phyloP scores from a whole-genome alignment of 371 early-diverging fungal species.

The Nematocida ausubeli region DNA sequence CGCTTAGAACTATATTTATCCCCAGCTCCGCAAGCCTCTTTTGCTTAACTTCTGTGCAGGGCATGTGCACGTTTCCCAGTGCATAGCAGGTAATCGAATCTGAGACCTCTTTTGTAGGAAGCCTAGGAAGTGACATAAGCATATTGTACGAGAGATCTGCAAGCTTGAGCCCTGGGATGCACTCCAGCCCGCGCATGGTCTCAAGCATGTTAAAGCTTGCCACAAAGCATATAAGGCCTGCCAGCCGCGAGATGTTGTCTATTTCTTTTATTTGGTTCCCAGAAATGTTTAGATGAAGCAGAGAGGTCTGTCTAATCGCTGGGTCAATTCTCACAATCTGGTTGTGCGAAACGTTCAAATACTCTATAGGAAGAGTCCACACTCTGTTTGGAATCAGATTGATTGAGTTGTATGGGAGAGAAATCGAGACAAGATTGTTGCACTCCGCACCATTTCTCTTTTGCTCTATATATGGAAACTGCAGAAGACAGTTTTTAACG shows the following conservation, averaged over 20 bases:
- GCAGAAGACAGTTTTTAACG: constrained; percentile 29
- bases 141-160: constrained; percentile 43
- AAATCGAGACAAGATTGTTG: constrained; percentile 13
- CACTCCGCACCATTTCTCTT: not conserved
- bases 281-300: constrained; percentile 42
- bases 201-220: constrained; percentile 53
- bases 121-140: constrained; percentile 22
- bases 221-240: constrained; percentile 24
- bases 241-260: constrained; percentile 18
- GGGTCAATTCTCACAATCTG: constrained; percentile 44
- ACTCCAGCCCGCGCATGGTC: constrained; percentile 14
- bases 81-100: not conserved
- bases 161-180: not conserved
- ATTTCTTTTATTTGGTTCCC: constrained; percentile 53
- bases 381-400: constrained; percentile 40
- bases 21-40: not conserved
- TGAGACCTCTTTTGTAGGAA: not conserved
- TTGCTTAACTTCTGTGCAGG: not conserved
- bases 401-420: constrained; percentile 46
- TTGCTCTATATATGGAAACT: constrained; percentile 51
- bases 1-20: not conserved
- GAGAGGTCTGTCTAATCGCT: constrained; percentile 9
- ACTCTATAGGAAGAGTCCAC: constrained; percentile 40
- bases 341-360: constrained; percentile 43
- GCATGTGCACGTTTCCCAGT: constrained; percentile 20